These are phyloP conservation scores for Macroventuria anomochaeta DNA, from an alignment of 2,329 filamentous ascomycete species.

Conservation along the genomic window DNA sequence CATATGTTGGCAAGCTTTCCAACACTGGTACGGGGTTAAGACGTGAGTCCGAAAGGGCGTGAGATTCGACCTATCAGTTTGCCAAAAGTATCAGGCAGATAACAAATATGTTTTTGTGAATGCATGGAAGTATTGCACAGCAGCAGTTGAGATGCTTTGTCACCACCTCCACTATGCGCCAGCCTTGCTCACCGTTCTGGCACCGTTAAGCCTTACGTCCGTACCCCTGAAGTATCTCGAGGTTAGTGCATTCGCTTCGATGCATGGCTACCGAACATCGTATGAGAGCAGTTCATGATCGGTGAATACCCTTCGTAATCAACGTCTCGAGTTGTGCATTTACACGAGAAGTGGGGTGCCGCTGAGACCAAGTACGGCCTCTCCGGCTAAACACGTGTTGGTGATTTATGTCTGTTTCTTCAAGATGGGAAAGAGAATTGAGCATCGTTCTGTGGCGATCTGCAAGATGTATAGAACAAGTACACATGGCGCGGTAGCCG, in stretches of 20 bases:
- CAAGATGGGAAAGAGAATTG: background rate
- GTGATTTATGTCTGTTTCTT: background rate
- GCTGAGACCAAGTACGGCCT: conserved; percentile 4
- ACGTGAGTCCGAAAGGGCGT: background rate
- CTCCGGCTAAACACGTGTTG: conserved; percentile 9
- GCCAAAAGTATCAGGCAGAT: background rate
- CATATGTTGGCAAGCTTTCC: background rate
- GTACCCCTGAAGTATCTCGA: conserved; percentile 6
- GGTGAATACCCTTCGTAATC: conserved; percentile 11
- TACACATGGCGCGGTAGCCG: background rate
- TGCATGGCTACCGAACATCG: conserved; percentile 13
- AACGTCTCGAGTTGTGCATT: conserved; percentile 1
- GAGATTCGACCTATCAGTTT: background rate
- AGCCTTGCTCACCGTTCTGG: conserved; percentile 14
- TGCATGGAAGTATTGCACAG: conserved; percentile 1
- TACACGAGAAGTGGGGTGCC: conserved; percentile 4
- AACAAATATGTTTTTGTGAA: background rate
- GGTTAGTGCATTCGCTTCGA: conserved; percentile 12
- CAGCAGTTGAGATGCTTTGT: conserved; percentile 4
- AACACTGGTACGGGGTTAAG: background rate
- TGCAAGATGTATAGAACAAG: conserved; percentile 1
- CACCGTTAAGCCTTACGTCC: conserved; percentile 1
- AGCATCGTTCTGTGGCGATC: background rate
- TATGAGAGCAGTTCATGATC: conserved; percentile 19
- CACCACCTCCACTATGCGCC: conserved; percentile 2